Conservation (phyloP, 352 stramenopile genomes). For the Phytophthora litchii region DNA sequence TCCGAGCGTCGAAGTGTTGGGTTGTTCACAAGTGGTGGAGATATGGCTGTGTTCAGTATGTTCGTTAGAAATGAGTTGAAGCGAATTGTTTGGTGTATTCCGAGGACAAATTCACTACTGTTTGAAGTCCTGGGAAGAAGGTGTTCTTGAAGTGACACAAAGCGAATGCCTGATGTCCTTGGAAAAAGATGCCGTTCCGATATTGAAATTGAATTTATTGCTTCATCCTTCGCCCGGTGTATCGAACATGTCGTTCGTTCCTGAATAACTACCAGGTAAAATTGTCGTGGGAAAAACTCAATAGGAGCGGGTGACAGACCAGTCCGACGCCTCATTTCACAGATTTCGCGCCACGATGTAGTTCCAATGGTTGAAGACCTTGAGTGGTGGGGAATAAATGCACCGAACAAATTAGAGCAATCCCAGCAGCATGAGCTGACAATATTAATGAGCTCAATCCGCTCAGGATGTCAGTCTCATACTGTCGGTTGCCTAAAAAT, state of each 20-base stretch:
- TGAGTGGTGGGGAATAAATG: conserved; percentile 7
- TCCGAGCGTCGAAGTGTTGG: neutral
- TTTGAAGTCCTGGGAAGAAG: conserved; percentile 11
- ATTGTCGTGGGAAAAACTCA: conserved; percentile 58
- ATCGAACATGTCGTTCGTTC: conserved; percentile 38
- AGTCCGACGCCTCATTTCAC: conserved; percentile 58
- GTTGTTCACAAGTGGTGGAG: neutral
- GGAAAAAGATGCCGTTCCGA: conserved; percentile 31
- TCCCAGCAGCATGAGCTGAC: conserved; percentile 25
- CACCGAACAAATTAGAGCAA: conserved; percentile 14
- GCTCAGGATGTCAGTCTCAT: conserved; percentile 4
- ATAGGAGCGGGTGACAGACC: conserved; percentile 45
- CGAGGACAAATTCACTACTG: conserved; percentile 31
- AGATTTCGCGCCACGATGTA: neutral
- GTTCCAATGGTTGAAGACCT: neutral
- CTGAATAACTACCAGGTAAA: conserved; percentile 59
- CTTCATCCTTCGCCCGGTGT: neutral
- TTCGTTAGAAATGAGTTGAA: conserved; percentile 61
- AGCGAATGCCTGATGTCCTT: conserved; percentile 44
- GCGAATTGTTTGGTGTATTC: conserved; percentile 45
- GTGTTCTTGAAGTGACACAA: conserved; percentile 50
- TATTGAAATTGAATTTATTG: conserved; percentile 1
- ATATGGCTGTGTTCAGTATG: conserved; percentile 19
- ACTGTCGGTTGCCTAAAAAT: conserved; percentile 38
- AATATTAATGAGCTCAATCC: conserved; percentile 16